phyloP scores from a whole-genome alignment of 176 grass and related monocot species.

The Miscanthus lutarioriparius region DNA sequence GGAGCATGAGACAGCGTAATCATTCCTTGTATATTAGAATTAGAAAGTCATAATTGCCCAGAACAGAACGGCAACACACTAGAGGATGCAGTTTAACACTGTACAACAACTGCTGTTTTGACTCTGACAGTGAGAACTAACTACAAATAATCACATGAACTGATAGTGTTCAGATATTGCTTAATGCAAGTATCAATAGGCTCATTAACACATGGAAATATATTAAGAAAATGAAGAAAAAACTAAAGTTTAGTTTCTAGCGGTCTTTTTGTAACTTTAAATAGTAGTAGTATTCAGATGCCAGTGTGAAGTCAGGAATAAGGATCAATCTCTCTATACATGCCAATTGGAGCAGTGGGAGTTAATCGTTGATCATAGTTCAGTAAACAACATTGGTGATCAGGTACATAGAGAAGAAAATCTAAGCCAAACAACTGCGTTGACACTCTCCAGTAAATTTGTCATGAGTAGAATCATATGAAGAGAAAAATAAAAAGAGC shows the following conservation, averaged over 20 bases:
- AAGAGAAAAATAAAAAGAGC: not conserved
- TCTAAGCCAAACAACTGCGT: not conserved
- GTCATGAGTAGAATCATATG: not conserved
- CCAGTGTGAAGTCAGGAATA: not conserved
- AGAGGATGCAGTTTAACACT: slow-evolving; percentile 11
- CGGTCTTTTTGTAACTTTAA: not conserved
- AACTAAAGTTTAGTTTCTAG: not conserved
- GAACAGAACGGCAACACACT: not conserved
- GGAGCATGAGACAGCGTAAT: not conserved
- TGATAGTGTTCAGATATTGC: not conserved
- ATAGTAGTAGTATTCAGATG: slow-evolving; percentile 7
- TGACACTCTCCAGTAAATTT: not conserved
- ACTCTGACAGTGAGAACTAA: not conserved
- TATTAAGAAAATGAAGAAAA: not conserved
- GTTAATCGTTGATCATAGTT: not conserved
- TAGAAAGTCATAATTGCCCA: not conserved
- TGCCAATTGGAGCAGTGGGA: not conserved
- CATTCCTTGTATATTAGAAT: not conserved
- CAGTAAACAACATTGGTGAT: not conserved
- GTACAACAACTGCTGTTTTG: not conserved
- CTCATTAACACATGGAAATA: not conserved
- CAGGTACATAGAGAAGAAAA: not conserved
- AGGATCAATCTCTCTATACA: not conserved
- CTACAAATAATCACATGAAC: not conserved
- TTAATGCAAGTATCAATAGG: not conserved